Evolutionary conservation across 805 yeast species (phyloP), one percentile per base, ranked within the genome.

Genomic region (Hanseniaspora hatyaiensis): DNA sequence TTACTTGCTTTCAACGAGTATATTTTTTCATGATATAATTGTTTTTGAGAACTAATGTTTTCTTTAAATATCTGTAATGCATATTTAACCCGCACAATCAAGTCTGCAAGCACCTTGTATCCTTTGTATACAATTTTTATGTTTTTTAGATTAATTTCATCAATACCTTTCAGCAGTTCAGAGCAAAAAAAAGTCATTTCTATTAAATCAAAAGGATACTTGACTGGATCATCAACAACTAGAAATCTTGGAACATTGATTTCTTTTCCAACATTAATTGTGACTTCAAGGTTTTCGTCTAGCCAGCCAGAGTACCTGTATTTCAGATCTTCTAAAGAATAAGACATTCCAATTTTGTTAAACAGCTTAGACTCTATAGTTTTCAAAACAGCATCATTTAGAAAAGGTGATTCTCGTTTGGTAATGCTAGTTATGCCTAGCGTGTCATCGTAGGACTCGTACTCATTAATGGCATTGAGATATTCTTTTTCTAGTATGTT

Each of bases 191-290:
- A 8, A 16, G 23, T 15, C 6, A 45, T 15, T 18, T n/a, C 42
- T 16, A 23, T 15, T 30, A 37, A 37, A 45, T 45, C 37, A 23
- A 37, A 29, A 18, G 49, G 49, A 31, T 37, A 45, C 8, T 45
- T 37, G 22, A 30, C 29, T 1, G 8, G 20, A 15, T 45, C 42
- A 31, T 45, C 42, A 23, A 45, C 30, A 2, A 45, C 34, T 18
- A 45, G 32, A 31, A 33, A 37, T 23, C 38, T 37, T 6, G 49
- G 49, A 2, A 45, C 40, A 30, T 34, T 11, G 13, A 45, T 13
- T 13, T 12, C 26, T 6, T 8, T 15, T n/a, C 16, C n/a, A 5
- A 45, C 19, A 9, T 8, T 22, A 9, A 45, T 15, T 8, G 42
- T 36, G n/a, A 31, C 24, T 28, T 37, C 42, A 8, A 23, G n/a